These are phyloP conservation scores for Alternaria burnsii DNA, from an alignment of 2,329 filamentous ascomycete species.

Conservation along the genomic window DNA sequence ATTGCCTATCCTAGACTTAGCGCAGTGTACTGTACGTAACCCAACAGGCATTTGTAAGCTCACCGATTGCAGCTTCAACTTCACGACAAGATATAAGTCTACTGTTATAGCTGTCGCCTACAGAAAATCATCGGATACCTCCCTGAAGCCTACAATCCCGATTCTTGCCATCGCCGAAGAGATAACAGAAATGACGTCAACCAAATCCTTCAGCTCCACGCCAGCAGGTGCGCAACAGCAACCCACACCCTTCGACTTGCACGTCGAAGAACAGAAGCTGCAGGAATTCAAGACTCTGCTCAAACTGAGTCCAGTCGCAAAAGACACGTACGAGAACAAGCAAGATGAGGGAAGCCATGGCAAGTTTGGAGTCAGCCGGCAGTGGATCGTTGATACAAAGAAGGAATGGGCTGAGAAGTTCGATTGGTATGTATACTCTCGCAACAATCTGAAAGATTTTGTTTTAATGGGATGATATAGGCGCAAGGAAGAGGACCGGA, in stretches of 20 bases:
- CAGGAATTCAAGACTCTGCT: slow-evolving; percentile 43
- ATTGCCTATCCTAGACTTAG: slow-evolving; percentile 6
- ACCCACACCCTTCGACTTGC: slow-evolving; percentile 36
- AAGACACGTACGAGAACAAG: slow-evolving; percentile 42
- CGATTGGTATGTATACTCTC: slow-evolving; percentile 38
- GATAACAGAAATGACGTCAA: slow-evolving; percentile 24
- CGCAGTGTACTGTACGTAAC: not conserved
- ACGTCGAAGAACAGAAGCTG: slow-evolving; percentile 38
- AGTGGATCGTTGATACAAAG: slow-evolving; percentile 44
- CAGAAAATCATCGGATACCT: too few relatives aligned
- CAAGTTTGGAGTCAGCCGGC: slow-evolving; percentile 42
- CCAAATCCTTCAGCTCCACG: slow-evolving; percentile 25
- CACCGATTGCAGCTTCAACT: not conserved
- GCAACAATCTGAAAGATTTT: not conserved
- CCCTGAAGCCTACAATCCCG: not conserved
- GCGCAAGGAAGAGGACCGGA: slow-evolving; percentile 52
- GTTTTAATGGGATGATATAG: slow-evolving; percentile 11
- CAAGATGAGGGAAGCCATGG: slow-evolving; percentile 35
- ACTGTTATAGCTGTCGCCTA: not conserved
- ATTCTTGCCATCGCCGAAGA: not conserved
- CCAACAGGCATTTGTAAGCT: slow-evolving; percentile 12
- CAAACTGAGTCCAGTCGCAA: slow-evolving; percentile 40
- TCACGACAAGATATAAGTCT: not conserved
- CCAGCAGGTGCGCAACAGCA: slow-evolving; percentile 26
- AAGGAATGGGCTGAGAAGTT: slow-evolving; percentile 44